Percentiles rank a stretch among this genome's conserved stretches.
phyloP scores from a whole-genome alignment of 495 filamentous ascomycete genomes.

The Chlorociboria aeruginascens region DNA sequence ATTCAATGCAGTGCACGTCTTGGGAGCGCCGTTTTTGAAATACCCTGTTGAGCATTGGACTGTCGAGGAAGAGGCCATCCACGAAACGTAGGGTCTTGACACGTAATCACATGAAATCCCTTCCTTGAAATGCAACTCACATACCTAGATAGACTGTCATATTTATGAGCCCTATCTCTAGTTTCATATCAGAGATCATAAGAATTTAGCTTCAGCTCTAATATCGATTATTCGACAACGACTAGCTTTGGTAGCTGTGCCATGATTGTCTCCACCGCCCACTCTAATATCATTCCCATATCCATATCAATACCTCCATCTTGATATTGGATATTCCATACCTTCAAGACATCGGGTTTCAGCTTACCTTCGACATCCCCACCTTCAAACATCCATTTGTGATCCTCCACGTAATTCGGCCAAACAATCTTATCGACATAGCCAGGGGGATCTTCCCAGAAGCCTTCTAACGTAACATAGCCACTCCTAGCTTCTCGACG shows the following conservation, averaged over 20 bases:
- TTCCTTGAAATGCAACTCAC: no score
- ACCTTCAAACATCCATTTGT: slow-evolving; percentile 60
- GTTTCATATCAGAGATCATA: no score
- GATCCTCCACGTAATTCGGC: slow-evolving; percentile 77
- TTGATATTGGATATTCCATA: slow-evolving; percentile 35
- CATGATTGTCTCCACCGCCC: slow-evolving; percentile 43
- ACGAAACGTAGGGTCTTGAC: no score
- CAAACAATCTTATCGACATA: slow-evolving; percentile 94
- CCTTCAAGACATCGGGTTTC: slow-evolving; percentile 28
- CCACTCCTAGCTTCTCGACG: slow-evolving; percentile 63
- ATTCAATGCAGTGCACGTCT: slow-evolving; percentile 25
- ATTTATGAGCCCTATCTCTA: no score
- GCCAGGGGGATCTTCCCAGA: slow-evolving; percentile 87
- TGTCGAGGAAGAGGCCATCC: no score
- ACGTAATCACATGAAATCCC: no score
- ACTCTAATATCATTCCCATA: slow-evolving; percentile 37
- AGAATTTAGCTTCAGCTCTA: no score
- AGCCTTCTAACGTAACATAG: slow-evolving; percentile 83
- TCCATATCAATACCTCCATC: slow-evolving; percentile 28
- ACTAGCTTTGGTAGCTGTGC: slow-evolving; percentile 13
- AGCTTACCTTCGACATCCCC: slow-evolving; percentile 47
- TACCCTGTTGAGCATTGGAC: no score
- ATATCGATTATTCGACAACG: not conserved
- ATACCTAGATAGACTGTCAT: no score
- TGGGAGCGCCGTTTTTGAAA: no score